Percentiles rank a stretch among this genome's conserved stretches.
phyloP scores from a whole-genome alignment of 2,329 filamentous ascomycete genomes.

The Cryphonectria nitschkei region DNA sequence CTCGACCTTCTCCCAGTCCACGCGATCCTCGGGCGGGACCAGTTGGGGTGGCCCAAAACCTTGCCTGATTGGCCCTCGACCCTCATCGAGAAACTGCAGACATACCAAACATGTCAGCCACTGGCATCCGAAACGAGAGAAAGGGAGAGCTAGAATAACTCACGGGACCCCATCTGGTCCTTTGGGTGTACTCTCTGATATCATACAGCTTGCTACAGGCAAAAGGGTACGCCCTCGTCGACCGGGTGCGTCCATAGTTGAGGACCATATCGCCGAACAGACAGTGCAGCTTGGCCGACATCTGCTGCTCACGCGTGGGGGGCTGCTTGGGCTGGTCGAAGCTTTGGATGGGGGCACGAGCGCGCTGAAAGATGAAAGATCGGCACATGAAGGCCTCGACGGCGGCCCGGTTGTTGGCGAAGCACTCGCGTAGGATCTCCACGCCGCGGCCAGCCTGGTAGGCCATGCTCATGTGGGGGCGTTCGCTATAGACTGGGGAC shows the following conservation, averaged over 20 bases:
- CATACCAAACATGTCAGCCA: not conserved
- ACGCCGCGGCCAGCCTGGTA: conserved; percentile 53
- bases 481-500: conserved; percentile 43
- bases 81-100: conserved; percentile 61
- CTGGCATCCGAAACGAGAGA: not conserved
- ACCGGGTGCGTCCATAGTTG: conserved; percentile 41
- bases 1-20: conserved; percentile 83
- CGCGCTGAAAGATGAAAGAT: conserved; percentile 66
- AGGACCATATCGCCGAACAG: conserved; percentile 66
- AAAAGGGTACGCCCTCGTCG: conserved; percentile 55
- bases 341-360: conserved; percentile 42
- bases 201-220: conserved; percentile 76
- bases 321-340: conserved; percentile 28
- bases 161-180: conserved; percentile 69
- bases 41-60: conserved; percentile 1
- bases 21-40: conserved; percentile 41
- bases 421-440: conserved; percentile 48
- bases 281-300: conserved; percentile 72
- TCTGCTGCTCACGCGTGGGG: conserved; percentile 56
- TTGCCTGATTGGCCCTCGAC: conserved; percentile 37
- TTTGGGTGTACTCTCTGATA: conserved; percentile 66
- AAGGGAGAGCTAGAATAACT: not conserved
- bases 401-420: conserved; percentile 52
- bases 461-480: conserved; percentile 39
- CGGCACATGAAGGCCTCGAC: conserved; percentile 64